Percentiles rank a stretch among this genome's conserved stretches.
phyloP scores from a whole-genome alignment of 2,329 filamentous ascomycete species.

The Neurospora crassa region DNA sequence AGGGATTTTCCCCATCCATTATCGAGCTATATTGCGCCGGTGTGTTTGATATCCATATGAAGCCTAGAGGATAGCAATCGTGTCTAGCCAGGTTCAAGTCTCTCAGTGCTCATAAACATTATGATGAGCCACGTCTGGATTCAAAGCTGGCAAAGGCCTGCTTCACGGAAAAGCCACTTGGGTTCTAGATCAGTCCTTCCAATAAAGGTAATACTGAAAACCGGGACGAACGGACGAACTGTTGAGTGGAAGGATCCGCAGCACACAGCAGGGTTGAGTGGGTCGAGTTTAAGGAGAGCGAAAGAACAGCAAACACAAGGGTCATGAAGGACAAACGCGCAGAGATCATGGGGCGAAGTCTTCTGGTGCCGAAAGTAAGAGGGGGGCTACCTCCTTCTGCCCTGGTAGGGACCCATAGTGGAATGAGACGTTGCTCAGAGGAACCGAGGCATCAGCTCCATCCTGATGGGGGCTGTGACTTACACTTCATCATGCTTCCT shows the following conservation, averaged over 20 bases:
- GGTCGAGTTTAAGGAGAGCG: background rate
- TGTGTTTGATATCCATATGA: conserved; percentile 3
- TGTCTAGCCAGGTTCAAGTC: background rate
- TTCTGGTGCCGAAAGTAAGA: background rate
- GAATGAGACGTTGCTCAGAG: background rate
- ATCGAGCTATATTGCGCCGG: conserved; percentile 7
- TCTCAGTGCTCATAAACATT: background rate
- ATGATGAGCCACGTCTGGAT: background rate
- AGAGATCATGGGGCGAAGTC: background rate
- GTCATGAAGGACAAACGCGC: background rate
- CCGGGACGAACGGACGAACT: background rate
- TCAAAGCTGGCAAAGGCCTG: background rate
- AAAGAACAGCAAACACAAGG: background rate
- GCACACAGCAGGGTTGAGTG: background rate
- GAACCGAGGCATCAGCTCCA: conserved; percentile 4
- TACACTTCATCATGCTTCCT: conserved; percentile 18
- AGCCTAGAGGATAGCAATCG: background rate
- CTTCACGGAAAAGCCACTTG: background rate
- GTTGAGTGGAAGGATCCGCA: background rate
- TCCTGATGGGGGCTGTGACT: conserved; percentile 18
- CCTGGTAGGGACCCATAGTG: background rate
- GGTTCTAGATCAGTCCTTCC: background rate
- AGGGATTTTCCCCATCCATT: conserved; percentile 1
- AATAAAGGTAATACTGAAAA: background rate
- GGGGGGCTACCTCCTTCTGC: background rate